Evolutionary conservation across 2,329 filamentous ascomycete genomes (phyloP), one percentile per base, ranked within the genome.

Genomic region (Parascedosporium putredinis): DNA sequence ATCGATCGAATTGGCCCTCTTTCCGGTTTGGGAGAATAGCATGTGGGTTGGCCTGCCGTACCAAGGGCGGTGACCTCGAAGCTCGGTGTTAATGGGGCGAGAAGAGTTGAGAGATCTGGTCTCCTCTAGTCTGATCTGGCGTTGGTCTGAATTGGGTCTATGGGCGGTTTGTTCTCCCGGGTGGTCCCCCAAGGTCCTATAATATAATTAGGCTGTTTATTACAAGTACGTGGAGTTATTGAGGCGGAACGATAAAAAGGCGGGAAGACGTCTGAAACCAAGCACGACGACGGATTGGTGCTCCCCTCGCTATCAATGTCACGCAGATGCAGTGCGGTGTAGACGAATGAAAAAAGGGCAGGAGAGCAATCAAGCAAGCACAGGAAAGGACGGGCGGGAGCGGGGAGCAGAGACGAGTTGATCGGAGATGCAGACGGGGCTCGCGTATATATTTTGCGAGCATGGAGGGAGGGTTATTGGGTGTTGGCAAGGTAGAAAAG

Each of bases 201-300:
- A 42, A 49, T 49, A 49, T 43, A 49, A 49, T 49, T 49, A 49
- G 47, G 34, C 47, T 49, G 47, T 49, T 42, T 43, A 49, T 43
- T 42, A 33, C n/a, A n/a, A n/a, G n/a, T n/a, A n/a, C 47, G 25
- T 24, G 42, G 42, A 29, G 22, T 29, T 45, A 45, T 45, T 27
- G 34, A 49, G 24, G 18, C n/a, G 34, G 36, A 20, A 43, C 6
- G 36, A 20, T 31, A 10, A 43, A 18, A 38, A 23, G 22, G 34
- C n/a, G 18, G 33, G 4, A 12, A 25, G 18, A 43, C 20, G 23
- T 36, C 47, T 42, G 36, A 49, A 49, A 43, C 36, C 3, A 27
- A 10, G 23, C 8, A 20, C n/a, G 29, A 20, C 47, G 25, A 29
- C 47, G 18, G 25, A 18, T 22, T 42, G 14, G 38, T n/a, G 18